Evolutionary conservation across 2,329 filamentous ascomycete species (phyloP).

Genomic region (Hymenoscyphus albidus): DNA sequence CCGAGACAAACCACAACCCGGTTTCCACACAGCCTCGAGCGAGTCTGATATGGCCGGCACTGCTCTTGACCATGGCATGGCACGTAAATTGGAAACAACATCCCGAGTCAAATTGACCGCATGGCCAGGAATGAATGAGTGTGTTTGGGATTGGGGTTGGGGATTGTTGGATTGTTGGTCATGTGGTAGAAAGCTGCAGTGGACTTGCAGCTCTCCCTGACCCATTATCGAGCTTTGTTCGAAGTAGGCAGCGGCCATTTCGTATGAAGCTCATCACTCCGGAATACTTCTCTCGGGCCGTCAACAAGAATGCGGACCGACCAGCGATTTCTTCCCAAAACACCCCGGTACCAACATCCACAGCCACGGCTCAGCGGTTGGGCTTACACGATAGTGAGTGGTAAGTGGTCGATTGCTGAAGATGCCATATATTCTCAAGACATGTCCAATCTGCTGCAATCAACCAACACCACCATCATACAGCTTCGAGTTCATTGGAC

Average conservation of each 20-base stretch:
- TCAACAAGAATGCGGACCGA: neutral
- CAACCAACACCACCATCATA: neutral
- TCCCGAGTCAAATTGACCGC: neutral
- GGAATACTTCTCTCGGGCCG: neutral
- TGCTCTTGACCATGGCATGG: no score
- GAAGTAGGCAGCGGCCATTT: neutral
- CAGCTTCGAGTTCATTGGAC: conserved; percentile 1
- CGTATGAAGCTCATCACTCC: neutral
- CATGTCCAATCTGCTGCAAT: neutral
- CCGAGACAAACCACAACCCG: neutral
- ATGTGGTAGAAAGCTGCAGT: neutral
- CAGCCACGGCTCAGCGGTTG: neutral
- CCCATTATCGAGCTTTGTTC: neutral
- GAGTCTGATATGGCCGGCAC: neutral
- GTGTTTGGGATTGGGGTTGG: neutral
- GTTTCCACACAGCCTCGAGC: neutral
- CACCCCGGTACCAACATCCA: neutral
- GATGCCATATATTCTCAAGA: conserved; percentile 3
- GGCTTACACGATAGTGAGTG: neutral
- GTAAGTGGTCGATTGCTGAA: conserved; percentile 2
- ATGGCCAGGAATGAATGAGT: neutral
- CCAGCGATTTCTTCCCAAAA: neutral
- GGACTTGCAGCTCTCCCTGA: neutral
- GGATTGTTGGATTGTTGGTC: neutral
- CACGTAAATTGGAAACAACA: no score